A percentile compares a stretch with the other conserved stretches of the same genome.
phyloP scores from a whole-genome alignment of 768 basidiomycete species.

The Collybia nuda region DNA sequence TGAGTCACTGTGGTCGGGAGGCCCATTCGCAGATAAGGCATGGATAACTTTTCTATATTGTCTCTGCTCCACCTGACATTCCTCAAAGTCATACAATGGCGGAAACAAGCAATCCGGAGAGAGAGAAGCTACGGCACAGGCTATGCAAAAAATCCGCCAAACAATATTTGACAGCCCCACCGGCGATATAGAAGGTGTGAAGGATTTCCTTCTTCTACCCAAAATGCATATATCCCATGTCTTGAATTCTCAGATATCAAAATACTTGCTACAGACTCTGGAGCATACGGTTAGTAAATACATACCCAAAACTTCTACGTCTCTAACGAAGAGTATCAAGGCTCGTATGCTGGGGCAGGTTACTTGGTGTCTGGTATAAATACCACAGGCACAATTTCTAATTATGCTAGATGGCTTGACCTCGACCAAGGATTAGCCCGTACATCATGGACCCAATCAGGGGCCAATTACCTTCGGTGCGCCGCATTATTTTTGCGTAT shows the following conservation, averaged over 20 bases:
- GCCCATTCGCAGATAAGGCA: slow-evolving; percentile 67
- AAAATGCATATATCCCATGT: slow-evolving; percentile 1
- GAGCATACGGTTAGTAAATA: slow-evolving; percentile 54
- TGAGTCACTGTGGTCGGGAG: slow-evolving; percentile 76
- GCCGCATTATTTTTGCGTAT: background rate
- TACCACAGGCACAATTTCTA: slow-evolving; percentile 32
- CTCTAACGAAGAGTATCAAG: slow-evolving; percentile 30
- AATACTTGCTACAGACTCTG: slow-evolving; percentile 50
- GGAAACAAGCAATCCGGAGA: slow-evolving; percentile 59
- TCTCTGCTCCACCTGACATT: background rate
- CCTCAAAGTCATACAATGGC: slow-evolving; percentile 60
- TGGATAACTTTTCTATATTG: slow-evolving; percentile 12
- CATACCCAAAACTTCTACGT: background rate
- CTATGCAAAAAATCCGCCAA: slow-evolving; percentile 53
- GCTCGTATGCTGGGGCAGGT: slow-evolving; percentile 69
- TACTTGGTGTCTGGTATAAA: slow-evolving; percentile 54
- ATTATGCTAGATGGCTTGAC: slow-evolving; percentile 70
- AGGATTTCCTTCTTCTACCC: background rate
- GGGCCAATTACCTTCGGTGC: slow-evolving; percentile 49
- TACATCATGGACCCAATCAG: slow-evolving; percentile 60
- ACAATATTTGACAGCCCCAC: slow-evolving; percentile 56
- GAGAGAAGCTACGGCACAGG: slow-evolving; percentile 38
- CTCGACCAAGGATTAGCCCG: slow-evolving; percentile 59
- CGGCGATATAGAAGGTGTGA: slow-evolving; percentile 59
- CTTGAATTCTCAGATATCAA: slow-evolving; percentile 44